Base-by-base conservation (phyloP, 2,329 filamentous ascomycete genomes). In the Akanthomyces lecanii region DNA sequence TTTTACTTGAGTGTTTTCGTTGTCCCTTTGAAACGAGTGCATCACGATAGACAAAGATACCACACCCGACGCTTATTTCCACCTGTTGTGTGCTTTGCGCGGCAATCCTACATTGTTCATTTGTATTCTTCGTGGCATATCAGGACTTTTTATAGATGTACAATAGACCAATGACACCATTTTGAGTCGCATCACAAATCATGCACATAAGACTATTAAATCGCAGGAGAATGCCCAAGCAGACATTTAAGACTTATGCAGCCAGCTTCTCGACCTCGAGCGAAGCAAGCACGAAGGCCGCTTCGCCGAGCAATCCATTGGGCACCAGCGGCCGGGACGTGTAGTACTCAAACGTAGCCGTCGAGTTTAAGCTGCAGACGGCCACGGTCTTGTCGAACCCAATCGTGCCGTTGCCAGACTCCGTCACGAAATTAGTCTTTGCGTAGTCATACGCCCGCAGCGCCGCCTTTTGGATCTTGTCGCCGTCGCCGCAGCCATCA, bases 351-450 rank as follows among this genome's bases (percentile, higher is more conserved):
- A 75, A 78, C 1, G 66, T 69, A 1, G 76, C 76, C 3, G 70
- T 77, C 52, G 76, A 78, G 67, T 78, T 78, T 38, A 78, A 68
- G 57, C 76, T 78, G 66, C 75, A 78, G 7, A 77, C 76, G 0
- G 71, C 59, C 4, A 78, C 76, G 0, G 76, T 78, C 48, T 72
- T 72, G 57, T 75, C 72, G 42, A 72, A 78, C 4, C 73, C 69
- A 30, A 54, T 36, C 5, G 65, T 67, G 6, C 63, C 64, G 48
- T 63, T 65, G 3, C 60, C 64, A 0, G 63, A 16, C n/a, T 50
- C 44, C 0, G 58, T 60, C 0, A 66, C 65, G 33, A 67, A 67
- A 5, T 58, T 42, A 18, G 44, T 44, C 38, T 54, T 25, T 11
- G 64, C 42, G 61, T 66, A 66, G 30, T 61, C 48, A 40, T 67